Evolutionary conservation across 495 filamentous ascomycete genomes (phyloP), one percentile per base, ranked within the genome.

Genomic region (Talaromyces wortmannii): DNA sequence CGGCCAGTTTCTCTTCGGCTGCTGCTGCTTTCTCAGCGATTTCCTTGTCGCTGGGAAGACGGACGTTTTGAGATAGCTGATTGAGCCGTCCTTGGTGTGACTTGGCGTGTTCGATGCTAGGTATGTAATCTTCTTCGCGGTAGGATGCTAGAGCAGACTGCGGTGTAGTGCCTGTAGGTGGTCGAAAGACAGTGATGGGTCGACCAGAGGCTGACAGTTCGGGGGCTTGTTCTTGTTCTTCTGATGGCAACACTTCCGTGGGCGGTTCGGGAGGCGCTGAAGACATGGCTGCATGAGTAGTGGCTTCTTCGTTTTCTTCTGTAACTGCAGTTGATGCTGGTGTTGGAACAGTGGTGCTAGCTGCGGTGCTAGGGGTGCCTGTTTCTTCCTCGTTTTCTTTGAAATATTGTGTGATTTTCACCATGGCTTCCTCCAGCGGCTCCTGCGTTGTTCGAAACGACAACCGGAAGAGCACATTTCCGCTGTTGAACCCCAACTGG

Each of bases 401-500:
- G 65, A 95, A 89, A 63, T 86, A 89, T 55, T 79, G 72, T 16
- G 75, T 77, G 57, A 97, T 96, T 65, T 92, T 82, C 45, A 67
- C 69, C 85, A 96, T 86, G 15, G 94, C 92, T 58, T 90, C 87
- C 60, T 90, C 90, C 18, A 97, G 73, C 7, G 91, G 91, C 56
- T 83, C 82, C 29, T 87, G 82, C 6, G 89, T 92, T 52, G 73
- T 77, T 61, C 77, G 82, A 71, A 92, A 97, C 52, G 75, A 82
- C 36, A 97, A 72, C 23, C 87, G 77, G 32, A 97, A 72, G n/a
- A 95, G 69, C 5, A 87, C 81, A 66, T 79, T 89, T 5, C 94
- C 92, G 48, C 81, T 84, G 63, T 88, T 95, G 61, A 91, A 86
- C 0, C 94, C 94, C 31, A 96, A 70, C 61, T 95, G 87, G n/a